Percentiles rank a stretch among this genome's conserved stretches.
phyloP scores from a whole-genome alignment of 78 protist species.

The Cyanophora paradoxa region DNA sequence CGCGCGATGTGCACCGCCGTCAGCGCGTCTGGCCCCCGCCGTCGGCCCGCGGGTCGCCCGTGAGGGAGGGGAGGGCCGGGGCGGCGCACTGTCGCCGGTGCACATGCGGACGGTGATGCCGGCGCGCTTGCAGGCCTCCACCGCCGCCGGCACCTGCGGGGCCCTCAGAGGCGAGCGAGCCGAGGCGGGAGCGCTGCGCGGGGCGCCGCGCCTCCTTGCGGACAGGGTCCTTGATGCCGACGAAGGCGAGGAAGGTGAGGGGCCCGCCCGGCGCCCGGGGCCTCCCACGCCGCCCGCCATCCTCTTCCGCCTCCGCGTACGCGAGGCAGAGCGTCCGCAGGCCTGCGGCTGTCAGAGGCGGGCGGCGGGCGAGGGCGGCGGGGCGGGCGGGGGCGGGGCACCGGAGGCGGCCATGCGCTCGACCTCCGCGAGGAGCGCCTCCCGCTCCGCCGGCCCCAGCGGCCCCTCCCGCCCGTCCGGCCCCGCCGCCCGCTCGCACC shows the following conservation, averaged over 20 bases:
- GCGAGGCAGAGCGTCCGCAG: conserved; percentile 13
- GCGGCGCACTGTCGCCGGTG: conserved; percentile 93
- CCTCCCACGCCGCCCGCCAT: too few species aligned
- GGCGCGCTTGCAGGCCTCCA: conserved; percentile 75
- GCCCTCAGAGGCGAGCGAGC: too few species aligned
- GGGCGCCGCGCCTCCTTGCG: neutral
- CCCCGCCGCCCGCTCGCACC: neutral
- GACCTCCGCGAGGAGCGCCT: neutral
- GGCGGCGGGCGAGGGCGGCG: too few species aligned
- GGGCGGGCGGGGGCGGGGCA: too few species aligned
- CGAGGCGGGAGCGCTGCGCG: too few species aligned
- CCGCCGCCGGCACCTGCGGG: conserved; percentile 87
- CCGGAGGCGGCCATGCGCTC: too few species aligned
- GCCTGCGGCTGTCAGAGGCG: conserved; percentile 11
- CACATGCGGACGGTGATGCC: conserved; percentile 95
- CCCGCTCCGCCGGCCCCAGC: neutral
- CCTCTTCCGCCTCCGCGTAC: too few species aligned
- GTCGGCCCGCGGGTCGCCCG: too few species aligned
- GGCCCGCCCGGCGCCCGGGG: too few species aligned
- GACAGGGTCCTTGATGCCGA: conserved; percentile 84
- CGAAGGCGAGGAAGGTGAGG: conserved; percentile 35
- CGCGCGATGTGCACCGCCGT: too few species aligned
- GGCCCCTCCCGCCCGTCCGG: neutral
- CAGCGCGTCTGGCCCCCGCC: too few species aligned
- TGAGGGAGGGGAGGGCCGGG: conserved; percentile 78